Conservation (phyloP, 116 monocot species). For the Phalaenopsis hybrid region DNA sequence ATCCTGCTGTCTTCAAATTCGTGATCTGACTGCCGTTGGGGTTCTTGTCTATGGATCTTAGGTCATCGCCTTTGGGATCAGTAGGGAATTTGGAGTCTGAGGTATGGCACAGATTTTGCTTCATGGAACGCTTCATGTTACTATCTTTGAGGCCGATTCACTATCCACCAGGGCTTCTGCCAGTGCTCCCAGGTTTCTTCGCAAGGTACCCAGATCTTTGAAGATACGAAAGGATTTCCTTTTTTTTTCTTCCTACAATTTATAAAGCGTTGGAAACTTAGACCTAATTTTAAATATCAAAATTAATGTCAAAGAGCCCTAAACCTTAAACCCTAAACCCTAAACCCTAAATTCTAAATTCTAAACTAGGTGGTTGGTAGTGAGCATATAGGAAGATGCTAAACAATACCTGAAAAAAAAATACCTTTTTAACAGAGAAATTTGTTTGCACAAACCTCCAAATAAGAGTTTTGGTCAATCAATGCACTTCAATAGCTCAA, state of each 20-base stretch:
- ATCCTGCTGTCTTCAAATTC: background rate
- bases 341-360: no score
- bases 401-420: background rate
- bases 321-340: no score
- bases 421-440: background rate
- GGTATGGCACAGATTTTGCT: conserved; percentile 26
- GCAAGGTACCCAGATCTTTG: conserved; percentile 13
- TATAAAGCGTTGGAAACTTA: background rate
- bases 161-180: conserved; percentile 1
- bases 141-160: conserved; percentile 24
- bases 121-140: conserved; percentile 24
- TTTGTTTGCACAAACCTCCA: background rate
- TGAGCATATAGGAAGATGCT: background rate
- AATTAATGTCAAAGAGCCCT: background rate
- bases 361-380: background rate
- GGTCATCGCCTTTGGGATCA: background rate
- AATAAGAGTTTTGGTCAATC: background rate
- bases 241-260: background rate
- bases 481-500: background rate
- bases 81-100: background rate
- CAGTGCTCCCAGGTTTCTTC: conserved; percentile 17
- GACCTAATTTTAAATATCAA: background rate
- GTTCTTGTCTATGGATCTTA: background rate
- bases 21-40: background rate
- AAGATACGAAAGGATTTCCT: background rate